Base-by-base conservation (phyloP, 495 filamentous ascomycete genomes). In the Recurvomyces mirabilis region DNA sequence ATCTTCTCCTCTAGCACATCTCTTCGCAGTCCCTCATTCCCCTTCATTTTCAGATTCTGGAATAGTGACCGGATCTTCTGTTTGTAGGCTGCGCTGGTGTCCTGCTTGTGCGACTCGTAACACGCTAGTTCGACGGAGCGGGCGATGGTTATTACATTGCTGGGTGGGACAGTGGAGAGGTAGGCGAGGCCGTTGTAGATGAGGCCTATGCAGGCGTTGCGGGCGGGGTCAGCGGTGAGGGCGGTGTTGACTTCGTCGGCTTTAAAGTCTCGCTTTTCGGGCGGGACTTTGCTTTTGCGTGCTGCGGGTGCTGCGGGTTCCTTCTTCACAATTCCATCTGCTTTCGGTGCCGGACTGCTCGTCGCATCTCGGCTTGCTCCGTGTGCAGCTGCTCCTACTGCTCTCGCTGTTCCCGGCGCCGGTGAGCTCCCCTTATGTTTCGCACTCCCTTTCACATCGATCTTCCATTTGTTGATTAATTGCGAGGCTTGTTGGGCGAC, bases 31-130 rank as follows among this genome's bases (percentile, higher is more conserved):
- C 69, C 70, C 20, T 72, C 67, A 67, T 95, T 96, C 37, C 80
- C 81, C 61, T 84, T 86, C 67, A 82, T 84, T 72, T 94, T 95
- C 40, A 98, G 73, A 56, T 94, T 94, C 56, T 87, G 79, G 70
- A 81, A 94, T 14, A 98, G 73, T 20, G 82, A 86, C 59, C 93
- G 83, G 50, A 94, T 78, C 66, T 94, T 95, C 29, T 66, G 68
- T 42, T 80, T 78, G 70, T 98, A 98, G 30, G 74, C 66, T 36
- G 74, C 61, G 42, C 74, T 74, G 4, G 73, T 79, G 56, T 89
- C 84, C 14, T 79, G 74, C 40, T 71, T 73, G 54, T 74, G 75
- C 7, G 67, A 55, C 13, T 68, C 65, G 65, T 70, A 87, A 13
- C 83, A 84, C 10, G 85, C 84, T 10, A 63, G 46, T 64, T 94